Evolutionary conservation across 768 basidiomycete genomes (phyloP), one percentile per base, ranked within the genome.

Genomic region (Tulasnella sp.): DNA sequence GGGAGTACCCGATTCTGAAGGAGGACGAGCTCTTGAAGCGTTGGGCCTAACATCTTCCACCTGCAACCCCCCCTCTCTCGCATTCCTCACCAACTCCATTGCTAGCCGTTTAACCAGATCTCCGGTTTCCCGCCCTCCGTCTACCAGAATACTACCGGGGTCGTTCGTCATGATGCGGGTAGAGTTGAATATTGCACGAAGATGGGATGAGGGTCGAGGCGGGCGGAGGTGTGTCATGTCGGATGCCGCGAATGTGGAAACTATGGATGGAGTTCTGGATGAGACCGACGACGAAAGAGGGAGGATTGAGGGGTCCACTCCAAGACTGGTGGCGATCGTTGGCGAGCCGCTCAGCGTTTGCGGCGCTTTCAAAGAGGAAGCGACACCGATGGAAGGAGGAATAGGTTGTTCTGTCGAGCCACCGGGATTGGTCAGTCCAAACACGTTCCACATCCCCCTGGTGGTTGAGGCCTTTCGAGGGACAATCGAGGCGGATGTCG

Each of bases 91-190:
- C 18, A 95, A 88, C 55, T 89, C 88, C 77, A 92, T 85, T 0
- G 94, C 93, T 3, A 93, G 86, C 37, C 84, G 83, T 0, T 88
- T 87, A 48, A 95, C 86, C n/a, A 92, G 84, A 0, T 87, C 85
- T 10, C 88, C 86, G 0, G 91, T 90, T 13, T 92, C 92, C 4
- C 83, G 85, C 0, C 92, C 93, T n/a, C 37, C 37, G 39, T 40
- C 51, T 0, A 88, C 87, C 13, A 95, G 87, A 77, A 95, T 89
- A 80, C 92, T 93, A 16, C 88, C 85, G 0, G 93, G 88, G 81
- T 93, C 93, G 2, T 89, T 87, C 0, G 92, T 92, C 93, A 95
- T 94, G n/a, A 95, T 91, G 3, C 94, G 89, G 1, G 92, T 95
- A 0, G 94, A 93, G 76, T 94, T 91, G 23, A 89, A 88, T 76